Evolutionary conservation across 129 eudicot species (phyloP), one percentile per base, ranked within the genome.

Genomic region (Dittrichia graveolens): DNA sequence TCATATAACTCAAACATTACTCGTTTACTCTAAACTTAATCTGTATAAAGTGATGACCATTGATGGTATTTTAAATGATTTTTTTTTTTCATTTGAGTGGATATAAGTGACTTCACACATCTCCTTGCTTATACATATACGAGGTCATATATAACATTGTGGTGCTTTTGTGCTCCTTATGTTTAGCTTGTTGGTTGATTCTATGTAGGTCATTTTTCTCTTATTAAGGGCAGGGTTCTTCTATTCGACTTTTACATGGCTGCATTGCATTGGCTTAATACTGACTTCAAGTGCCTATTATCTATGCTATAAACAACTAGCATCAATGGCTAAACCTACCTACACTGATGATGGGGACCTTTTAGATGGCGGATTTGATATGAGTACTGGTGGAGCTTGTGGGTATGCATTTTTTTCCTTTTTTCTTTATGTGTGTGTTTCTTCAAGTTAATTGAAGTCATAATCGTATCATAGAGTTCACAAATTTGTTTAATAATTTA

Each of bases 311-410:
- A 69, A 86, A 50, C 98, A 94, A 80, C 91, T 94, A 46, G 85
- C 77, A 11, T 75, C 74, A 58, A 87, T 94, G 98, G 89, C 98
- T 37, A 90, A 72, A 72, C 93, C 96, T 48, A 59, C 84, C 41
- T 90, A 85, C 69, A 75, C 87, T 48, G 90, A 90, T 46, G 70
- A 79, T 38, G 98, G 95, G 42, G 98, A 94, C 56, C 91, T 94
- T 53, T 63, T 90, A 35, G 98, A 94, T 79, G 98, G 98, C 8
- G 98, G 98, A 9, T 94, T 85, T 61, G 98, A 94, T 86, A 87
- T 94, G 98, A 90, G 86, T 72, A 90, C 95, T 0, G 95, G 96
- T 75, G 98, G 98, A 44, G 83, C 90, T 83, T 90, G 96, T 65
- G 98, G 96, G 98, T 94, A 86, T 55, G 91, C 34, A 41, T 56